A percentile compares a stretch with the other conserved stretches of the same genome.
These are phyloP conservation scores for Erysimum cheiri DNA, from an alignment of 441 rosid genomes.

Conservation along the genomic window DNA sequence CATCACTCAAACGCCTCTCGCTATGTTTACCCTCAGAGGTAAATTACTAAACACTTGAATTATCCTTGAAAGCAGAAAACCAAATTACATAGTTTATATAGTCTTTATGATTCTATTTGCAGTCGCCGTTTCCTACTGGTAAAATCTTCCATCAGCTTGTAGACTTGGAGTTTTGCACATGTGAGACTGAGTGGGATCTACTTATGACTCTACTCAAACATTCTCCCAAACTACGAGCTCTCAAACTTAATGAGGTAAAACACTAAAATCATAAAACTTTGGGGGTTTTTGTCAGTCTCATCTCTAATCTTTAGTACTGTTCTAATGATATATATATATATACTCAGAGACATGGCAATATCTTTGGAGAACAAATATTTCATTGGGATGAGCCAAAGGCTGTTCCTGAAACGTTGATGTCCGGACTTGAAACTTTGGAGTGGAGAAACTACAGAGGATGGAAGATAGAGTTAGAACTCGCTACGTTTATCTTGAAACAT, in stretches of 20 bases:
- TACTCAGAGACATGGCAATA: not conserved
- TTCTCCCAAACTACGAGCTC: slow-evolving; percentile 27
- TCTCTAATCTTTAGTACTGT: slow-evolving; percentile 5
- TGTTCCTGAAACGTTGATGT: slow-evolving; percentile 30
- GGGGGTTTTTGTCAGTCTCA: not conserved
- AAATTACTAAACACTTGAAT: not conserved
- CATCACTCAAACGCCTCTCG: slow-evolving; percentile 28
- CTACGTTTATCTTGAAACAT: slow-evolving; percentile 21
- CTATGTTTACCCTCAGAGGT: slow-evolving; percentile 13
- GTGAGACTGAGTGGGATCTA: slow-evolving; percentile 1
- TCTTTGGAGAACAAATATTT: not conserved
- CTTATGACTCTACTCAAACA: slow-evolving; percentile 22
- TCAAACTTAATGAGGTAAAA: slow-evolving; percentile 26
- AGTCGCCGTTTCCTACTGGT: slow-evolving; percentile 3
- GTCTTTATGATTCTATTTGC: not conserved
- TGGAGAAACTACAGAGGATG: slow-evolving; percentile 33
- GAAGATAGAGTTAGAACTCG: slow-evolving; percentile 15
- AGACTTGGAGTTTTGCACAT: slow-evolving; percentile 25
- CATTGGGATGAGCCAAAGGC: slow-evolving; percentile 19
- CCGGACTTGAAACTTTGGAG: slow-evolving; percentile 18
- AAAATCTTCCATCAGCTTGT: slow-evolving; percentile 16
- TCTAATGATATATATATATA: not conserved
- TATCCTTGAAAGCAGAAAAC: not conserved
- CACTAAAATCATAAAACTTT: not conserved
- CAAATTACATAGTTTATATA: not conserved